Evolutionary conservation across 1,284 basidiomycete genomes (phyloP).

Genomic region (Marasmius sp.): DNA sequence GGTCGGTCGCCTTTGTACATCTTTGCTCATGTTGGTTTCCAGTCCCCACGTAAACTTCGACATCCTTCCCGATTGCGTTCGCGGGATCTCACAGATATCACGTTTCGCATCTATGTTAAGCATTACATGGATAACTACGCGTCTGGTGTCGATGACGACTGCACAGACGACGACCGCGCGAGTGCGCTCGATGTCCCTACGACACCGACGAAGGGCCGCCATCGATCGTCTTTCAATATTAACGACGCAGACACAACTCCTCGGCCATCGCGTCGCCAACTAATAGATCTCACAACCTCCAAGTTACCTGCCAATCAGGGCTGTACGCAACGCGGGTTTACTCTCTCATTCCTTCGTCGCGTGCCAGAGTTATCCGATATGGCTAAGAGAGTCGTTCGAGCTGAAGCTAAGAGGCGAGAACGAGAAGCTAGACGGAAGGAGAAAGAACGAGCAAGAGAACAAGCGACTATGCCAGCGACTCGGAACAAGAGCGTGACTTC

Average conservation of each 20-base stretch:
- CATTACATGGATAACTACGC: slow-evolving; percentile 65
- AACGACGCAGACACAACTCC: slow-evolving; percentile 10
- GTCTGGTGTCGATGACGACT: slow-evolving; percentile 16
- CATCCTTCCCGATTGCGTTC: slow-evolving; percentile 68
- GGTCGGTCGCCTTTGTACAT: background rate
- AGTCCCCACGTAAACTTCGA: slow-evolving; percentile 53
- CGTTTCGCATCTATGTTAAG: slow-evolving; percentile 72
- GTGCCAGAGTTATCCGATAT: slow-evolving; percentile 67
- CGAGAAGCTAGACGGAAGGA: slow-evolving; percentile 43
- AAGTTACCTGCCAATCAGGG: slow-evolving; percentile 6
- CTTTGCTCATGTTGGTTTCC: slow-evolving; percentile 11
- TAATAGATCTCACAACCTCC: background rate
- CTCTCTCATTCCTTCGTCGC: slow-evolving; percentile 70
- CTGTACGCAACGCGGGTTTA: slow-evolving; percentile 50
- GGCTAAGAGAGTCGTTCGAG: slow-evolving; percentile 58
- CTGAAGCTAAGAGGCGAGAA: slow-evolving; percentile 51
- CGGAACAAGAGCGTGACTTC: no score
- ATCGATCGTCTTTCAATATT: slow-evolving; percentile 1
- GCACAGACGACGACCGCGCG: slow-evolving; percentile 1
- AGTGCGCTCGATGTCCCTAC: slow-evolving; percentile 13
- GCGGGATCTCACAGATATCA: slow-evolving; percentile 62
- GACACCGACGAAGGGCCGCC: slow-evolving; percentile 32
- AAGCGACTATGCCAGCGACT: slow-evolving; percentile 1
- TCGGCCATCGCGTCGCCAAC: slow-evolving; percentile 8
- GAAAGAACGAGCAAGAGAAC: slow-evolving; percentile 18